phyloP scores from a whole-genome alignment of 805 yeast genomes.

The Saccharomycopsis capsularis region DNA sequence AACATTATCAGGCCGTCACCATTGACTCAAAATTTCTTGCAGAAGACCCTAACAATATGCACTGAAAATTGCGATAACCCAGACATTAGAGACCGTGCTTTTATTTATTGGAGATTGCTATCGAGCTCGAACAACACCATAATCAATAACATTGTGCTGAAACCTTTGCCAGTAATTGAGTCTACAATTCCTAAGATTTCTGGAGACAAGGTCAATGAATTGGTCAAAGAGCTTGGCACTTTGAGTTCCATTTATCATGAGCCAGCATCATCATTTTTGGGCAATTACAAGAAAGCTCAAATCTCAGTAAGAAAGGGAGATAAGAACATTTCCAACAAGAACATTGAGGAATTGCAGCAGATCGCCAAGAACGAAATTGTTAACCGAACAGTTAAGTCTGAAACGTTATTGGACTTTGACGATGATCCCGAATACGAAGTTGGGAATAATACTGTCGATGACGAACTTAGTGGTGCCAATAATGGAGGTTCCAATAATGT shows the following conservation, averaged over 20 bases:
- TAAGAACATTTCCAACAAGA: conserved; percentile 38
- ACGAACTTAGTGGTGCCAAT: conserved; percentile 14
- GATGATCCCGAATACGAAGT: conserved; percentile 41
- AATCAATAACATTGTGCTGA: conserved; percentile 48
- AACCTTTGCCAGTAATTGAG: conserved; percentile 62
- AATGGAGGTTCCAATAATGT: conserved; percentile 37
- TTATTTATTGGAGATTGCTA: conserved; percentile 70
- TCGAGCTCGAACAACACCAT: conserved; percentile 38
- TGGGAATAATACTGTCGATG: background rate
- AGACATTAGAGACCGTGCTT: conserved; percentile 76
- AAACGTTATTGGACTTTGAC: conserved; percentile 80
- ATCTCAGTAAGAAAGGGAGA: conserved; percentile 34
- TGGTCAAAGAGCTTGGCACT: conserved; percentile 72
- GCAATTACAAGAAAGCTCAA: conserved; percentile 32
- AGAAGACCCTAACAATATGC: conserved; percentile 52
- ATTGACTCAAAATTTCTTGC: conserved; percentile 39
- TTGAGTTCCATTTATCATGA: conserved; percentile 85
- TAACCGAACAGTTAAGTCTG: conserved; percentile 53
- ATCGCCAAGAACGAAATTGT: conserved; percentile 72
- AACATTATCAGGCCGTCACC: conserved; percentile 31
- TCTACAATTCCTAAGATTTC: conserved; percentile 69
- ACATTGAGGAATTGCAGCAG: conserved; percentile 70
- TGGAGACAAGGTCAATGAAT: conserved; percentile 56
- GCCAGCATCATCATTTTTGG: conserved; percentile 62
- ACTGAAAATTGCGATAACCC: conserved; percentile 63